Evolutionary conservation across 208 protist genomes (phyloP), one percentile per base, ranked within the genome.

Genomic region (Tritrichomonas foetus): DNA sequence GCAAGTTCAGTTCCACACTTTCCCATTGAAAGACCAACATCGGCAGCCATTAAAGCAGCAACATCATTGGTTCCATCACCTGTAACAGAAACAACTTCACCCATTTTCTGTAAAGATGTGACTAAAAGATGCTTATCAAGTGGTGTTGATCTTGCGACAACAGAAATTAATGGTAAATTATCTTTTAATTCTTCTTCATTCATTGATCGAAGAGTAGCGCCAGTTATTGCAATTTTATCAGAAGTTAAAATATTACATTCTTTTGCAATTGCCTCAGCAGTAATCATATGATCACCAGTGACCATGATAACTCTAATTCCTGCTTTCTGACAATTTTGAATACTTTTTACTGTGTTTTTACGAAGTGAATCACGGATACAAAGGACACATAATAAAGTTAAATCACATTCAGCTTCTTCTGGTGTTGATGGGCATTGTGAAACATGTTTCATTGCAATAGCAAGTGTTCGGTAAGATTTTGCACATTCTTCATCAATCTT

Each of bases 21-120:
- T 49, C 97, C 97, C 98, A 99, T 99, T 64, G 98, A 96, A 69
- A 99, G 97, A 84, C 98, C 98, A 30, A 99, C 98, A 94, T 99
- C 72, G 14, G 93, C 93, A 41, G 61, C 53, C 50, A 84, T 80
- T 41, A 94, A 64, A 25, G 93, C 93, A 47, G 72, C 30, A 20
- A 75, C 93, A 61, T 94, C 93, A 61, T 94, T 94, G 16, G 74
- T 66, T 33, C 93, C 93, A 82, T 94, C 93, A 44, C 93, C 93
- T 44, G 93, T 94, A 66, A 98, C 96, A 9, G 96, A 96, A 8
- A 97, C 96, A 61, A 97, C 94, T 3, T 96, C 82, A 3, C 55
- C 55, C 2, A 20, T 66, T 20, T 44, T 20, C 25, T 66, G 66
- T 33, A 92, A 50, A 25, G n/a, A 49, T 5, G 30, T 41, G 0